Evolutionary conservation across 495 filamentous ascomycete genomes (phyloP), one percentile per base, ranked within the genome.

Genomic region (Trichocladium antarcticum): DNA sequence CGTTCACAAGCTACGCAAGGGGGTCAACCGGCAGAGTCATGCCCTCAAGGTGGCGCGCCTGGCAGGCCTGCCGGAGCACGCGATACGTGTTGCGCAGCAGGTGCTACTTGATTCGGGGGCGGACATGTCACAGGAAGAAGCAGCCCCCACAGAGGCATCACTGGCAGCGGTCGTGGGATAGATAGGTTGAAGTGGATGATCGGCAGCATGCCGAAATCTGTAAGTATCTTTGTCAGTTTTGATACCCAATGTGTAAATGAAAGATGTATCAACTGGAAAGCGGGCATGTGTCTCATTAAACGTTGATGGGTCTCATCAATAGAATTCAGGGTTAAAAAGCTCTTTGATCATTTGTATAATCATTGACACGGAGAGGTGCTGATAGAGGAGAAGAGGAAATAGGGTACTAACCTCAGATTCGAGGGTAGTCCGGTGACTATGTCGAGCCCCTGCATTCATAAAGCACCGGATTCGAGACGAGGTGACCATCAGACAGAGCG

Each of bases 1-100:
- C 68, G 74, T 90, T 31, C 87, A 97, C 65, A 81, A 75, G 53
- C 62, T 97, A 54, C 74, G 80, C 37, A 79, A 74, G 61, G 92
- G 92, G 1, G 81, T 93, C 43, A 98, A 97, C 69, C 77, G 79
- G 29, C 68, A 84, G 51, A 89, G 83, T 37, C 93, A 98, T 68
- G 92, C 92, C 20, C 62, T 98, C 38, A 96, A 93, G 59, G 92
- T 97, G 9, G 93, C 93, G 12, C 75, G 79, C 45, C 64, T 98
- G 51, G 93, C 92, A 11, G 89, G 88, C 56, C 57, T 88, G 42
- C 83, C 83, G 5, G 74, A 73, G 43, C 65, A 71, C 31, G 77
- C 77, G 1, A 74, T 87, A 35, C 67, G 66, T 17, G 61, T 82
- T 43, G 84, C 83, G 5, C 60, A 59, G 48, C 54, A 64, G 42